Evolutionary conservation across 345 rosid species (phyloP), one percentile per base, ranked within the genome.

Genomic region (Brassica carinata): DNA sequence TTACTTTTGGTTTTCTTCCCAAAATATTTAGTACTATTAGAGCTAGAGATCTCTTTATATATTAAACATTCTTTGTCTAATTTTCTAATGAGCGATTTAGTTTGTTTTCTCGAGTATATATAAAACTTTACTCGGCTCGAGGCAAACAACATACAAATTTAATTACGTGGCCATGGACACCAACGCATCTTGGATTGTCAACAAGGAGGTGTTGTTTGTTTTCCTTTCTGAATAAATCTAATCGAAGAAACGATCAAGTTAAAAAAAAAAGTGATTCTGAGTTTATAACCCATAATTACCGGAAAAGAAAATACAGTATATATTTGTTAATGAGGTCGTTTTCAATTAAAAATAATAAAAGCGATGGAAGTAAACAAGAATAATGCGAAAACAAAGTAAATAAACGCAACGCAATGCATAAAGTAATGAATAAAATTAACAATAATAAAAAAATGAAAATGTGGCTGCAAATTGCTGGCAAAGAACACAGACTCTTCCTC

Each of bases 401-500:
- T 40, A 66, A 33, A 79, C 43, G 67, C 45, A 66, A 66, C 29
- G 19, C 72, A 79, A 58, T 26, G 69, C 67, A 67, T 73, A 73
- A 79, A 79, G 79, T 80, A 68, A 68, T 33, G 45, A 73, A 31
- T 48, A 23, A 51, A 55, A 48, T 4, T 5, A 51, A 51, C 8
- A 66, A 69, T 59, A 66, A 48, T 38, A 26, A 64, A 31, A 19
- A 62, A 43, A 43, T 43, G 14, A 51, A 78, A 79, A 43, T 69
- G 61, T 63, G 27, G 18, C 72, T 80, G 79, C 75, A 51, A 51
- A 51, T 51, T 51, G 58, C 58, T 51, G 58, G 58, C 58, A 70
- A 80, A 70, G 71, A 80, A 80, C 79, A 69, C 79, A 80, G 83
- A 80, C 83, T 80, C 79, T 81, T 76, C 27, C 26, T 66, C 69